Conservation (phyloP, 1,139 yeast species). For the Yamadazyma kanchanaburiensis region DNA sequence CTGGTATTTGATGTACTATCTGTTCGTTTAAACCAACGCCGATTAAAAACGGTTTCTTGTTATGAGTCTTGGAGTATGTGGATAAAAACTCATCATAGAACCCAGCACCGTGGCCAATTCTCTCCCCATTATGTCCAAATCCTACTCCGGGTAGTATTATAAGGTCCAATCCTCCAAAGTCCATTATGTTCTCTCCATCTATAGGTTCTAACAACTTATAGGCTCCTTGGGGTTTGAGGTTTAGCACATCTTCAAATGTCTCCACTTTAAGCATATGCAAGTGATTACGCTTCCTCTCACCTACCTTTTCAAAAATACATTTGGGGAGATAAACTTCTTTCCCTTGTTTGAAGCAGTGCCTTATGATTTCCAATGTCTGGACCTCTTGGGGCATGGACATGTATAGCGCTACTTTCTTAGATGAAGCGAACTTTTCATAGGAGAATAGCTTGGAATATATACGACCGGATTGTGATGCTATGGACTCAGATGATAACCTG, state of each 20-base stretch:
- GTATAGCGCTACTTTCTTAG: conserved; percentile 55
- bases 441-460: conserved; percentile 26
- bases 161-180: conserved; percentile 54
- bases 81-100: conserved; percentile 79
- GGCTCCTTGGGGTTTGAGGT: conserved; percentile 63
- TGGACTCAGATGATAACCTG: conserved; percentile 12
- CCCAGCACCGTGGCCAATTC: conserved; percentile 94
- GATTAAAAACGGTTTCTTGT: conserved; percentile 41
- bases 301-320: conserved; percentile 25
- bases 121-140: conserved; percentile 48
- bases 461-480: conserved; percentile 17
- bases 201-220: conserved; percentile 69
- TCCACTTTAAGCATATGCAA: conserved; percentile 56
- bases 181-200: conserved; percentile 32
- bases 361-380: conserved; percentile 50
- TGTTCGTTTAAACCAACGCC: conserved; percentile 77
- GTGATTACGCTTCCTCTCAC: conserved; percentile 39
- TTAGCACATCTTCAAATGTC: conserved; percentile 36
- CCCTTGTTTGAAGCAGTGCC: conserved; percentile 41
- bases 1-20: conserved; percentile 55
- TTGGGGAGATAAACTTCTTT: conserved; percentile 52
- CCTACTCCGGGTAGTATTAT: conserved; percentile 86
- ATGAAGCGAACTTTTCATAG: conserved; percentile 36
- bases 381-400: conserved; percentile 70
- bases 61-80: conserved; percentile 38